Evolutionary conservation across 2,329 filamentous ascomycete genomes (phyloP).

Genomic region (Rhinocladiella similis): DNA sequence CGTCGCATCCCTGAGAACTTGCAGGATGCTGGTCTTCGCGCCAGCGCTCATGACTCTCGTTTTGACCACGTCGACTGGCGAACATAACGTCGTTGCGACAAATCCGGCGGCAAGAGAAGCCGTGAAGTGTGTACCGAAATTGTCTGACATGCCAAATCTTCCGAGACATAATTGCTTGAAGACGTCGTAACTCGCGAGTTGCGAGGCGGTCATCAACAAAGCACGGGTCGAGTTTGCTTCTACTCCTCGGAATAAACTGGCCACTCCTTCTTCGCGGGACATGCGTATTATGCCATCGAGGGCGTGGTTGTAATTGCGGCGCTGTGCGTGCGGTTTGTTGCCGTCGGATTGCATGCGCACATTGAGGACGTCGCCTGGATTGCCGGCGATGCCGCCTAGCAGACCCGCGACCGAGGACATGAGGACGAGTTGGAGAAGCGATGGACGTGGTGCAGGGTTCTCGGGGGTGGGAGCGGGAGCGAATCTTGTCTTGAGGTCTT

Average conservation of each 20-base stretch:
- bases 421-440: conserved; percentile 73
- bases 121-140: conserved; percentile 61
- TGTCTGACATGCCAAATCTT: conserved; percentile 54
- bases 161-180: conserved; percentile 61
- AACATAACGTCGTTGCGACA: conserved; percentile 67
- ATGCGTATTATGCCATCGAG: conserved; percentile 84
- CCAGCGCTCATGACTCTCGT: conserved; percentile 64
- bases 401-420: conserved; percentile 84
- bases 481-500: conserved; percentile 77
- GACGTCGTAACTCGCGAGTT: conserved; percentile 63
- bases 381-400: conserved; percentile 84
- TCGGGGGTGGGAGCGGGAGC: conserved; percentile 49
- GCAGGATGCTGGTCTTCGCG: conserved; percentile 44
- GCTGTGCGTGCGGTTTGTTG: conserved; percentile 69
- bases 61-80: conserved; percentile 67
- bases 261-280: conserved; percentile 77
- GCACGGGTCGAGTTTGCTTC: conserved; percentile 64
- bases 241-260: conserved; percentile 74
- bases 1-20: conserved; percentile 55
- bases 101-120: conserved; percentile 64
- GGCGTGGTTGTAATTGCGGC: conserved; percentile 86
- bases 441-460: conserved; percentile 37
- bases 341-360: conserved; percentile 97
- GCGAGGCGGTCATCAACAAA: conserved; percentile 66
- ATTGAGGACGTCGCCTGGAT: conserved; percentile 94